Percentiles rank a stretch among this genome's conserved stretches.
phyloP scores from a whole-genome alignment of 345 rosid species.

The Boechera divaricarpa region DNA sequence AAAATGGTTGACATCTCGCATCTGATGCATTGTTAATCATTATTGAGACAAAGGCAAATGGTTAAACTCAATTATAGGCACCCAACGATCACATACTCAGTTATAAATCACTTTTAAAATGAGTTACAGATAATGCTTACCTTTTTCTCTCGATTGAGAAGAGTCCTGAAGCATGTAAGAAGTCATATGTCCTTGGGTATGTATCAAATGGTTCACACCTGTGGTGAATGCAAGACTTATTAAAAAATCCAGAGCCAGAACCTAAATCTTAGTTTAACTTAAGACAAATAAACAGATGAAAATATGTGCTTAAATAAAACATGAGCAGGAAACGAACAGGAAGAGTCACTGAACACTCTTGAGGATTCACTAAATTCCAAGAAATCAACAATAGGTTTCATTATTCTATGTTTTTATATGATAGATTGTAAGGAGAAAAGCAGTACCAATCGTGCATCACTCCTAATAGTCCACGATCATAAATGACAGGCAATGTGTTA shows the following conservation, averaged over 20 bases:
- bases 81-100: not conserved
- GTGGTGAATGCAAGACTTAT: slow-evolving; percentile 14
- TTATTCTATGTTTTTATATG: slow-evolving; percentile 14
- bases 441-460: slow-evolving; percentile 96
- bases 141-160: slow-evolving; percentile 90
- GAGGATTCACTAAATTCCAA: not conserved
- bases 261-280: not conserved
- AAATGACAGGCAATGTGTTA: slow-evolving; percentile 91
- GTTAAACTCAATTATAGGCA: not conserved
- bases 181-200: slow-evolving; percentile 94
- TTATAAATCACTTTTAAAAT: not conserved
- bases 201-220: slow-evolving; percentile 99
- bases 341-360: not conserved
- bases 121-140: slow-evolving; percentile 47
- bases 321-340: slow-evolving; percentile 22
- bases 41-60: not conserved
- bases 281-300: slow-evolving; percentile 3
- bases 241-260: not conserved
- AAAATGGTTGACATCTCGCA: slow-evolving; percentile 87
- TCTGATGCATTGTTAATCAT: slow-evolving; percentile 52
- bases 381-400: not conserved
- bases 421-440: slow-evolving; percentile 14
- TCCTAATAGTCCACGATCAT: slow-evolving; percentile 93
- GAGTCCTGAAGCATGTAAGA: slow-evolving; percentile 90
- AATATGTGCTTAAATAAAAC: not conserved